Percentiles rank a stretch among this genome's conserved stretches.
These are phyloP conservation scores for Begonia masoniana DNA, from an alignment of 306 rosid species.

Conservation along the genomic window DNA sequence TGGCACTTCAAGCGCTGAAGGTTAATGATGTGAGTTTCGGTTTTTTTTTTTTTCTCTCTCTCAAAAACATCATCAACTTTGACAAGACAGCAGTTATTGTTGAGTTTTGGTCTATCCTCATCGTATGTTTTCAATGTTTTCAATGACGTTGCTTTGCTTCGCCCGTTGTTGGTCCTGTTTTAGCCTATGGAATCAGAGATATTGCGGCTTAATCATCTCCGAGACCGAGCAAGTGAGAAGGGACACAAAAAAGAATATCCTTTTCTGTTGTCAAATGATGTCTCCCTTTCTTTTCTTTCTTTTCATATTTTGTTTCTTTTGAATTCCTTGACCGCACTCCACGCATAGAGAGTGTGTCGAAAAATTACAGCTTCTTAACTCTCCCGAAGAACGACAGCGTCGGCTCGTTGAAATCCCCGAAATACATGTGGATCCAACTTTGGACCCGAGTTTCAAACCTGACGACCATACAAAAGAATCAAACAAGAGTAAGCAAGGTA, in stretches of 20 bases:
- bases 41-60: neutral
- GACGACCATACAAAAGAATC: conserved; percentile 44
- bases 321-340: conserved; percentile 59
- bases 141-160: no score
- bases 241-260: conserved; percentile 93
- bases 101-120: conserved; percentile 8
- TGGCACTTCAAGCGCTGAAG: conserved; percentile 57
- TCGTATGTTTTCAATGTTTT: conserved; percentile 6
- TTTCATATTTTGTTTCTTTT: neutral
- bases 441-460: conserved; percentile 52
- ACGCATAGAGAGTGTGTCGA: conserved; percentile 63
- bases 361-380: conserved; percentile 59
- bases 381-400: conserved; percentile 56
- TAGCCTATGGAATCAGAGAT: conserved; percentile 66
- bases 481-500: conserved; percentile 57
- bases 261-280: conserved; percentile 12
- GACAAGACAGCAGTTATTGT: neutral
- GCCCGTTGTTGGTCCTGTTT: neutral
- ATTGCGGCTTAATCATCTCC: conserved; percentile 56
- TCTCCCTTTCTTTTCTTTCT: neutral
- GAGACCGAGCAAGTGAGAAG: conserved; percentile 80
- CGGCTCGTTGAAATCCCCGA: conserved; percentile 52
- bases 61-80: neutral
- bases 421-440: conserved; percentile 61
- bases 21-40: conserved; percentile 56